Percentiles rank a stretch among this genome's conserved stretches.
phyloP scores from a whole-genome alignment of 352 stramenopile genomes.

The Globisporangium cederbergense region DNA sequence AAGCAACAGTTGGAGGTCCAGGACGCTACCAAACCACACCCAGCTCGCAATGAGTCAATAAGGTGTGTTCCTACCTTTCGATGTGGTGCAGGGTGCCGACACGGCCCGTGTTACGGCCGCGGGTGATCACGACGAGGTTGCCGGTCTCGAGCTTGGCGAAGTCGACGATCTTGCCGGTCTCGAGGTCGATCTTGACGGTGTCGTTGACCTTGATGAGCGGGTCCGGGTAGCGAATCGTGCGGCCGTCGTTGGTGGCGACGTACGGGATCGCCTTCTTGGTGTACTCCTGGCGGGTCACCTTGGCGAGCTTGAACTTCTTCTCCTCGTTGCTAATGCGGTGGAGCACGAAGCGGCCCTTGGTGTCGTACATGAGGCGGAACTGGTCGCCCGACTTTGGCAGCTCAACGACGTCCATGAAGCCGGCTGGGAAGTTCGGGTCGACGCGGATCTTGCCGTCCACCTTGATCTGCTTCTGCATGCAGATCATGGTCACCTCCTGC shows the following conservation, averaged over 20 bases:
- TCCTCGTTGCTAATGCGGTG: conserved; percentile 96
- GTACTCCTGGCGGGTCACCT: conserved; percentile 94
- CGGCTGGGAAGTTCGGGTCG: conserved; percentile 97
- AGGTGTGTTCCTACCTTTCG: conserved; percentile 93
- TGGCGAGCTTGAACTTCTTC: conserved; percentile 98
- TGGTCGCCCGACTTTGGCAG: conserved; percentile 96
- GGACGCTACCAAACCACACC: conserved; percentile 62
- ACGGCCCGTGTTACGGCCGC: conserved; percentile 96
- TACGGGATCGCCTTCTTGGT: conserved; percentile 97
- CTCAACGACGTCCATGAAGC: conserved; percentile 99
- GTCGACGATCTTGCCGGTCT: conserved; percentile 96
- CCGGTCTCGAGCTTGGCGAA: conserved; percentile 99
- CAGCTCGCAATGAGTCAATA: conserved; percentile 85
- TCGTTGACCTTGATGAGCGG: conserved; percentile 98
- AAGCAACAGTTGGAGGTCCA: conserved; percentile 12
- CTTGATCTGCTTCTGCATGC: conserved; percentile 99
- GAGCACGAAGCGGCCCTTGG: conserved; percentile 98
- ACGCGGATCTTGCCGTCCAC: conserved; percentile 96
- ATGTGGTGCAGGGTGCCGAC: conserved; percentile 97
- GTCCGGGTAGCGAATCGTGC: conserved; percentile 99
- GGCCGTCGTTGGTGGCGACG: conserved; percentile 98
- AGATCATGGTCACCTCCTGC: conserved; percentile 98
- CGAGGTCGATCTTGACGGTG: conserved; percentile 98
- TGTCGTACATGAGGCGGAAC: conserved; percentile 98
- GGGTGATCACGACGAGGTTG: conserved; percentile 97